Conservation (phyloP, 768 basidiomycete species). For the Mycena alexandri region DNA sequence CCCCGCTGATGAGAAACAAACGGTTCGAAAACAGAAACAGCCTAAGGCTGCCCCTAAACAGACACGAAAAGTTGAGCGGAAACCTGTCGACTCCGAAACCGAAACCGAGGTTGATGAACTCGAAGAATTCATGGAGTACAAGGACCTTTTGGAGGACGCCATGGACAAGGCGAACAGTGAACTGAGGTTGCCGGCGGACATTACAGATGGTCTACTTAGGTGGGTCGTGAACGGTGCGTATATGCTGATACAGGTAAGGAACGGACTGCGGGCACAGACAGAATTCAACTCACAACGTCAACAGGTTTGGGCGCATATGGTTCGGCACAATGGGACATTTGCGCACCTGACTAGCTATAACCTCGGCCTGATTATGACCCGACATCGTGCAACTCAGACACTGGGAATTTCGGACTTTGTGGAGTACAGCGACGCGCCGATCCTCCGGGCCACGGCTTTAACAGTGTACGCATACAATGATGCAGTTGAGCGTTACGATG, state of each 20-base stretch:
- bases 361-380: conserved; percentile 15
- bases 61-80: no score
- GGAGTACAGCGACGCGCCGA: conserved; percentile 19
- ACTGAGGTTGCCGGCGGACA: not conserved
- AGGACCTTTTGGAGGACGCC: not conserved
- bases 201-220: not conserved
- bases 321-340: conserved; percentile 19
- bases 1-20: not conserved
- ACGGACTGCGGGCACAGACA: no score
- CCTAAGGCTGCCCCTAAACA: no score
- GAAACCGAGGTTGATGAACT: not conserved
- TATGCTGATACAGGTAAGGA: conserved; percentile 11
- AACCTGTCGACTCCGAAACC: no score
- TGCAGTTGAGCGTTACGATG: conserved; percentile 19
- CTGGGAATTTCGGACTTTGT: conserved; percentile 9
- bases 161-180: not conserved
- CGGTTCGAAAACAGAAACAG: not conserved
- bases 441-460: conserved; percentile 20
- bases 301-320: conserved; percentile 30
- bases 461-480: conserved; percentile 27
- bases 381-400: conserved; percentile 9
- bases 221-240: no score
- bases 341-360: conserved; percentile 26
- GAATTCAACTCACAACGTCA: no score
- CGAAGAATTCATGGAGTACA: not conserved